A percentile compares a stretch with the other conserved stretches of the same genome.
phyloP scores from a whole-genome alignment of 1,284 basidiomycete species.

The Ceratobasidium papillatum region DNA sequence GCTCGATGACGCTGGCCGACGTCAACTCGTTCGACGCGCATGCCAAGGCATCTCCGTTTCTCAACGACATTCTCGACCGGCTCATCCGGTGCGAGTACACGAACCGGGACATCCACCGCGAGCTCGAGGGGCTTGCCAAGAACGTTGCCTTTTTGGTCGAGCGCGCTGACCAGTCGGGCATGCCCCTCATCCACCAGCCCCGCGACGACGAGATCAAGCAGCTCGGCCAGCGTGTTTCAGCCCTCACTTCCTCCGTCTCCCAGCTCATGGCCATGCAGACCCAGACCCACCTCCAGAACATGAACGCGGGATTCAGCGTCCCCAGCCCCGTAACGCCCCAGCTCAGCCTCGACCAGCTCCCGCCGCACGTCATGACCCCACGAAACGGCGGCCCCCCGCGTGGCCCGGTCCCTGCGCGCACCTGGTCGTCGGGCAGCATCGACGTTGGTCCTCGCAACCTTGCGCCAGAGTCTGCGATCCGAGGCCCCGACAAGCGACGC shows the following conservation, averaged over 20 bases:
- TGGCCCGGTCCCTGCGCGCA: constrained; percentile 73
- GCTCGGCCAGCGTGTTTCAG: constrained; percentile 81
- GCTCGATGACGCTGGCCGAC: constrained; percentile 64
- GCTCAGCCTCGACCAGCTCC: constrained; percentile 59
- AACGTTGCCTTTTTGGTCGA: constrained; percentile 82
- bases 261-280: constrained; percentile 81
- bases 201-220: constrained; percentile 71
- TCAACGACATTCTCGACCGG: constrained; percentile 79
- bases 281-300: constrained; percentile 61
- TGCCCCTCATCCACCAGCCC: not conserved
- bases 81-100: constrained; percentile 74
- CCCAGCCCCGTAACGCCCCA: constrained; percentile 51
- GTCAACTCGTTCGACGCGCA: constrained; percentile 77
- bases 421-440: constrained; percentile 80
- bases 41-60: constrained; percentile 73
- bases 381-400: constrained; percentile 59
- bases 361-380: constrained; percentile 52
- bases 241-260: constrained; percentile 85
- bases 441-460: constrained; percentile 66
- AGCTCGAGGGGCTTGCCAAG: constrained; percentile 74
- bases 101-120: constrained; percentile 75
- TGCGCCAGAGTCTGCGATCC: constrained; percentile 37
- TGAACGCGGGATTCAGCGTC: constrained; percentile 36
- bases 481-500: constrained; percentile 70
- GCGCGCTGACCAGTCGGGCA: constrained; percentile 49